Base-by-base conservation (phyloP, 1,284 basidiomycete genomes). In the Cystobasidiaceae sp. region DNA sequence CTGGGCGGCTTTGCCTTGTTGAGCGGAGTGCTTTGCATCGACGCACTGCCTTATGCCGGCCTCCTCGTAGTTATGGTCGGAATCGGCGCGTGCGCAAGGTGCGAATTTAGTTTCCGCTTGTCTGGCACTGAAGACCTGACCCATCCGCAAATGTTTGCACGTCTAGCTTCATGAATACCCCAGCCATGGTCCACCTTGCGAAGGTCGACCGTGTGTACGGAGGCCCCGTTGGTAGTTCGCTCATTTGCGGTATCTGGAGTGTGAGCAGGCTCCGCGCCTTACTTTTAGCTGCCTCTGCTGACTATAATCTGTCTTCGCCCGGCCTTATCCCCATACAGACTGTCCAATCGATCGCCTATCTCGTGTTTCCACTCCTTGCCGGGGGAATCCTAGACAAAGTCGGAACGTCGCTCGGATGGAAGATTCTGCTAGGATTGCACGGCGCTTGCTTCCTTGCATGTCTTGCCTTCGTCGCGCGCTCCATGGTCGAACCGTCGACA, bases 321-420 rank as follows among this genome's bases (percentile, higher is more conserved):
- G n/a, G 45, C n/a, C 45, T 17, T 23, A 13, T 2, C 45, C 3
- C 13, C n/a, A n/a, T n/a, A 39, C 13, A 62, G 60, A 45, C 43
- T 30, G 41, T 52, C 11, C 17, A 23, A 17, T 64, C 61, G 15
- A n/a, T 56, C 41, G 23, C 61, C 6, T 43, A 21, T 28, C 33
- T 64, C 9, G 19, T 64, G 13, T 39, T 64, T 43, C 61, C 61
- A 19, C n/a, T 56, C 11, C 37, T 55, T 17, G 50, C 52, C n/a
- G 52, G 61, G 4, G 32, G 21, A n/a, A 28, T 64, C 23, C 27
- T 64, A 33, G 23, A 51, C 21, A 33, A 19, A 15, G 2, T 34
- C 5, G 52, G 43, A 13, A 33, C 49, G 13, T 37, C 39, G 2
- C 11, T 41, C n/a, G 51, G 61, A 15, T 64, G 61, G 61, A 46